Evolutionary conservation across 2,329 filamentous ascomycete genomes (phyloP), one percentile per base, ranked within the genome.

Genomic region (Sporothrix sp.): DNA sequence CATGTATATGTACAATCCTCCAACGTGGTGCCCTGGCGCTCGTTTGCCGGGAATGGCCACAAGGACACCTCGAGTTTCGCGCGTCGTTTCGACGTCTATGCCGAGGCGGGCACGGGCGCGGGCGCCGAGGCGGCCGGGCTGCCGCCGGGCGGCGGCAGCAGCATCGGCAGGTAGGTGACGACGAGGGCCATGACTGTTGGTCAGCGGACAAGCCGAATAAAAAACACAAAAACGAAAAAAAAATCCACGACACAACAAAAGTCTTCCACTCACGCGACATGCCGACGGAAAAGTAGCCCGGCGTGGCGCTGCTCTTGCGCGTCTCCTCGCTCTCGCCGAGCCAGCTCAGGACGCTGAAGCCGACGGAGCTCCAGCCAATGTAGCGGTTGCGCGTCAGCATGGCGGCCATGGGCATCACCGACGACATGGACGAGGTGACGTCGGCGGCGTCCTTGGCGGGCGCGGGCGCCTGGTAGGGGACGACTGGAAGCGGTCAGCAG

Each of bases 331-430:
- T 84, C 74, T 89, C 85, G 57, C 82, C 81, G 43, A 89, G 75
- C 85, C 85, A 91, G 65, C 72, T 81, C 71, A 90, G 83, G 50
- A 88, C 66, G 57, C 84, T 78, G 65, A 87, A 83, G 54, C 88
- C 75, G 30, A 90, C 80, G 36, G 85, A 78, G 10, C 81, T 80
- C 85, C 80, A 84, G 63, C 80, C 80, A 52, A 84, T 70, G 62
- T 79, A 93, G 76, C 87, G 85, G 71, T 95, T 95, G 59, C 89
- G 79, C 60, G 85, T 93, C 65, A 95, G 93, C 76, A 95, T 94
- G 57, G 90, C 90, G 52, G 87, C 89, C 91, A 96, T 96, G 53
- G 91, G 91, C 63, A 97, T 74, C 32, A 90, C 94, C 63, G 84
- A 91, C 25, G 76, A 72, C 50, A 83, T 62, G 25, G 75, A 87